These are phyloP conservation scores for Hyphopichia homilentoma DNA, from an alignment of 805 yeast genomes.

Conservation along the genomic window DNA sequence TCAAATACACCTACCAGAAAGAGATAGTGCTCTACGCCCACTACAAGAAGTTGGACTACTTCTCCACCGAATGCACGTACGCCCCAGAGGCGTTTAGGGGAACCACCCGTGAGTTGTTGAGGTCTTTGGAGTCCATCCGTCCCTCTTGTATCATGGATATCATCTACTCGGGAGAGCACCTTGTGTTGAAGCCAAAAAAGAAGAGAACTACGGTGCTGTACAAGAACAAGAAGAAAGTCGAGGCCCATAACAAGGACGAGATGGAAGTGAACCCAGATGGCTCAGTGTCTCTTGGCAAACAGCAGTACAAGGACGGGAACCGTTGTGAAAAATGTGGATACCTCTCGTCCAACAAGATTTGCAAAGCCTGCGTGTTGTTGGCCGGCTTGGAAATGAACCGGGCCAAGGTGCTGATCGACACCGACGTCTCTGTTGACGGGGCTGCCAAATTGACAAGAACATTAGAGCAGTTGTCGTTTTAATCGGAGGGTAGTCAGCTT, in stretches of 20 bases:
- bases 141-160: conserved; percentile 94
- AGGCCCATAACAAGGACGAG: conserved; percentile 24
- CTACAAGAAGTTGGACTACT: conserved; percentile 89
- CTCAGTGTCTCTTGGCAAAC: conserved; percentile 43
- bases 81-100: conserved; percentile 99
- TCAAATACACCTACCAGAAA: conserved; percentile 93
- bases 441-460: conserved; percentile 61
- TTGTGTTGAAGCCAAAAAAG: conserved; percentile 60
- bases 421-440: conserved; percentile 50
- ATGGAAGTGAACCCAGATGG: conserved; percentile 61
- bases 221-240: conserved; percentile 24
- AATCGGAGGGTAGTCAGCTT: no score
- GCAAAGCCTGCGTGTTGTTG: conserved; percentile 88
- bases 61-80: conserved; percentile 95
- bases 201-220: conserved; percentile 35
- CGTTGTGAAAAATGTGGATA: conserved; percentile 89
- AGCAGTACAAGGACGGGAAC: conserved; percentile 56
- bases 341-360: conserved; percentile 78
- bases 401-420: conserved; percentile 60
- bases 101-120: conserved; percentile 89
- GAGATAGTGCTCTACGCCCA: conserved; percentile 97
- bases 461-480: conserved; percentile 64
- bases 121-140: conserved; percentile 82
- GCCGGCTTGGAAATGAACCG: conserved; percentile 79
- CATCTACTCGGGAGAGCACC: conserved; percentile 88